Percentiles rank a stretch among this genome's conserved stretches.
phyloP scores from a whole-genome alignment of 2,329 filamentous ascomycete species.

The Colletotrichum somersetense region DNA sequence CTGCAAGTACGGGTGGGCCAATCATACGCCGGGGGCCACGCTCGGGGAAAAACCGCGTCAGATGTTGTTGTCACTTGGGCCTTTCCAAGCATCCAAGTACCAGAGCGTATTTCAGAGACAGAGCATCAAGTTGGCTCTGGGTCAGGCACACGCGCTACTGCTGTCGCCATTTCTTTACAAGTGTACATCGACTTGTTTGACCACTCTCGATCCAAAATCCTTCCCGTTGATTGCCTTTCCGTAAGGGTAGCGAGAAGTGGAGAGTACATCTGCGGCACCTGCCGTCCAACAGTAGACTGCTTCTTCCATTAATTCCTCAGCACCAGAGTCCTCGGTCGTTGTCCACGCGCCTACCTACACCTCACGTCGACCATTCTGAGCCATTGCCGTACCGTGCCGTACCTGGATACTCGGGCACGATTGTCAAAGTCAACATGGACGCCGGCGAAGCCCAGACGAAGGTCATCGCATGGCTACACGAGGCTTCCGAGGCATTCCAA shows the following conservation, averaged over 20 bases:
- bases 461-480: constrained; percentile 64
- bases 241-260: neutral
- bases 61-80: constrained; percentile 19
- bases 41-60: constrained; percentile 28
- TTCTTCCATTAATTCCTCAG: neutral
- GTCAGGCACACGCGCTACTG: neutral
- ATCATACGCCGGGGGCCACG: constrained; percentile 22
- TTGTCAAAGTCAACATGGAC: constrained; percentile 63
- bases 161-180: neutral
- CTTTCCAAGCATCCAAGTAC: constrained; percentile 8
- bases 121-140: neutral
- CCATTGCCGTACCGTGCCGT: neutral
- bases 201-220: neutral
- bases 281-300: neutral
- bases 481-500: constrained; percentile 78
- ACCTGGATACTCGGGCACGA: neutral
- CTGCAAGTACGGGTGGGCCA: constrained; percentile 12
- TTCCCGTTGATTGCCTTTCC: neutral
- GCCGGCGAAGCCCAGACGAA: constrained; percentile 71
- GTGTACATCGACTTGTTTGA: neutral
- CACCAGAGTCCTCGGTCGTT: constrained; percentile 6
- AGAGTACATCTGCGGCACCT: constrained; percentile 1
- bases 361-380: neutral
- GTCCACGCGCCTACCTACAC: neutral
- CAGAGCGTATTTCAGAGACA: constrained; percentile 11